Base-by-base conservation (phyloP, 1,284 basidiomycete species). In the Moniliophthora roreri region DNA sequence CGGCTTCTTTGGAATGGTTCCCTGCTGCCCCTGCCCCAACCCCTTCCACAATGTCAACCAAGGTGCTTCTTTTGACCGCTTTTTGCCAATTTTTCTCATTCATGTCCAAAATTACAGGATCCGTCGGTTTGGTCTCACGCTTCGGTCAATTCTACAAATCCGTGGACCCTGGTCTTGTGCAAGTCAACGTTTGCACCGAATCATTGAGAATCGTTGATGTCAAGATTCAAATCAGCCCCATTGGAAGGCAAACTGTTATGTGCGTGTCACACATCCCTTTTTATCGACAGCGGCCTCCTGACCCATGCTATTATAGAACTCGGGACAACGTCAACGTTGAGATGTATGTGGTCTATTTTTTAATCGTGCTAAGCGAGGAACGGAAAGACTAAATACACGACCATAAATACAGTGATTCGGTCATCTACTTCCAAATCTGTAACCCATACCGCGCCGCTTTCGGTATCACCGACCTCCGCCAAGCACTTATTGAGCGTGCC, bases 131-230 rank as follows among this genome's bases (percentile, higher is more conserved):
- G 51, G 85, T 98, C 63, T 85, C 88, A 47, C 87, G 94, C 52
- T 97, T 97, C 67, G 94, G 95, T 54, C 83, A 95, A 68, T 97
- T 96, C 79, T 95, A 95, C 84, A 91, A 90, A 69, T 86, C 90
- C 5, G 94, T 96, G 59, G 95, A 98, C 68, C 95, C 95, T 0
- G 95, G 95, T 60, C 81, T 98, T 20, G 87, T 90, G 50, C 84
- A 93, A 63, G 87, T 98, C 69, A 98, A 98, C 66, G 91, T 95
- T 53, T 96, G 93, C 78, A 91, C 91, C 7, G 95, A 98, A 69
- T 78, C 79, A 1, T 78, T 95, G 38, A 83, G 85, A 52, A 69
- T 90, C 47, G 93, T 95, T 56, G 93, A 97, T 63, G 95, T 98
- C 69, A 95, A 95, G 72, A 95, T 98, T 60, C 92, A 95, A 67